phyloP scores from a whole-genome alignment of 1,284 basidiomycete genomes.

The Cutaneotrichosporon cavernicola region DNA sequence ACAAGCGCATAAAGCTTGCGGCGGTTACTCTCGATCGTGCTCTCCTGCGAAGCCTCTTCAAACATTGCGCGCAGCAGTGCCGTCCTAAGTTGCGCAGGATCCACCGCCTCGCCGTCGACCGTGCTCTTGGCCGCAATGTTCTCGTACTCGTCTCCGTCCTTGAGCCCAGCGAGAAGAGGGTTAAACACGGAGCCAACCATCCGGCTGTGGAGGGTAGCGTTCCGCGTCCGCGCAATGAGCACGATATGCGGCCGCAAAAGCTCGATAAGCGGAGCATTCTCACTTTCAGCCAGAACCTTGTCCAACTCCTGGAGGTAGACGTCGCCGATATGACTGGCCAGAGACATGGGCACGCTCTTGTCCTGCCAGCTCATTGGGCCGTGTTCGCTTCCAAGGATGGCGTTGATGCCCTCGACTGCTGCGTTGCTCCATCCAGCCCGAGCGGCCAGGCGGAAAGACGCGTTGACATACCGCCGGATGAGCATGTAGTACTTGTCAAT shows the following conservation, averaged over 20 bases:
- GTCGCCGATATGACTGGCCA: slow-evolving; percentile 83
- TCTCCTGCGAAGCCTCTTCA: slow-evolving; percentile 68
- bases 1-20: slow-evolving; percentile 79
- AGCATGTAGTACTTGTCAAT: slow-evolving; percentile 98
- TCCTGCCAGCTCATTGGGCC: slow-evolving; percentile 78
- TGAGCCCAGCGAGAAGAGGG: slow-evolving; percentile 33
- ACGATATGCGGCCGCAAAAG: slow-evolving; percentile 47
- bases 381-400: slow-evolving; percentile 61
- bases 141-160: slow-evolving; percentile 24
- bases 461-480: slow-evolving; percentile 81
- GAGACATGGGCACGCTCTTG: slow-evolving; percentile 69
- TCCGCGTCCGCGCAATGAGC: slow-evolving; percentile 46
- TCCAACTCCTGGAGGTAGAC: slow-evolving; percentile 89
- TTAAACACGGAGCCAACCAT: slow-evolving; percentile 42
- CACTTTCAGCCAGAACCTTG: slow-evolving; percentile 59
- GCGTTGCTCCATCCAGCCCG: slow-evolving; percentile 66
- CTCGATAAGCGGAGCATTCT: slow-evolving; percentile 36
- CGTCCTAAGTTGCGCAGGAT: slow-evolving; percentile 56
- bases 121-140: slow-evolving; percentile 8
- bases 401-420: slow-evolving; percentile 63
- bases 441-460: slow-evolving; percentile 75
- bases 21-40: slow-evolving; percentile 66
- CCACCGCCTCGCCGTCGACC: slow-evolving; percentile 8
- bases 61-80: slow-evolving; percentile 68
- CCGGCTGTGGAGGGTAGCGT: slow-evolving; percentile 44